These are phyloP conservation scores for Oenanthe javanica DNA, from an alignment of 140 eudicot genomes.

Conservation along the genomic window DNA sequence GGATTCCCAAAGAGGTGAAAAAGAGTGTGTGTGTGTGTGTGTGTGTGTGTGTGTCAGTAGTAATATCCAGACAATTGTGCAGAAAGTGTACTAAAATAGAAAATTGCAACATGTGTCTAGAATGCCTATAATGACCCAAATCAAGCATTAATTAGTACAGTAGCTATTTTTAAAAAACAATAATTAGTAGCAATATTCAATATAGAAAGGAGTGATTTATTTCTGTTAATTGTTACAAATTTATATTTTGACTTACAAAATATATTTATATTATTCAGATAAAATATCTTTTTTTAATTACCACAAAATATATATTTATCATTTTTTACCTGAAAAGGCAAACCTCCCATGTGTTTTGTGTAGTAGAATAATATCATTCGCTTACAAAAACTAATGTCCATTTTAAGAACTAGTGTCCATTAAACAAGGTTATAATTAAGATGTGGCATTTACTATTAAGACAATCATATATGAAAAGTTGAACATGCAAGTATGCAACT, in stretches of 20 bases:
- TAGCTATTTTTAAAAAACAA: neutral
- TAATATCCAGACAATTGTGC: conserved; percentile 4
- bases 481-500: neutral
- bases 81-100: neutral
- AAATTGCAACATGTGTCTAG: neutral
- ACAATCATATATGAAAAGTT: neutral
- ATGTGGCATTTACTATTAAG: neutral
- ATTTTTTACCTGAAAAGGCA: neutral
- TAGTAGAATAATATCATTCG: neutral
- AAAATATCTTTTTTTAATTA: neutral
- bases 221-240: neutral
- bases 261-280: neutral
- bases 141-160: neutral
- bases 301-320: neutral
- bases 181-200: neutral
- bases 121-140: neutral
- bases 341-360: neutral
- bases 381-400: neutral
- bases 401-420: neutral
- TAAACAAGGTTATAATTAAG: neutral
- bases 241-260: no score
- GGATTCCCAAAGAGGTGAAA: conserved; percentile 1
- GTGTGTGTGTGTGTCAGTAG: neutral
- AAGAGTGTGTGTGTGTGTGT: neutral
- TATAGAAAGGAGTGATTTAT: neutral